These are phyloP conservation scores for Oryza meridionalis DNA, from an alignment of 176 grass and related monocot genomes.

Conservation along the genomic window DNA sequence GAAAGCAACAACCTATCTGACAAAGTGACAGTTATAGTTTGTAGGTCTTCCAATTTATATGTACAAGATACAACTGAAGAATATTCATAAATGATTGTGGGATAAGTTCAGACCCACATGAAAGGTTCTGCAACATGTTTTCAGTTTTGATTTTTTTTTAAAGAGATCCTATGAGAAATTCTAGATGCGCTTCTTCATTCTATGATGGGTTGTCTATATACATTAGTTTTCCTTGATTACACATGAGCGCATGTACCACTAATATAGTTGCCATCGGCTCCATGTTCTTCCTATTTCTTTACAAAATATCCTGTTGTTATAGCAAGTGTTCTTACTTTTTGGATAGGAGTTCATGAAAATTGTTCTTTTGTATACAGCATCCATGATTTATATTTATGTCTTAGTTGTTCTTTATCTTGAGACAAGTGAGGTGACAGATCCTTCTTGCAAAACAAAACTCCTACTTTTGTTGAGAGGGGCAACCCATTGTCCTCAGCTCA, in stretches of 20 bases:
- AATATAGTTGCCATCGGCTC: background rate
- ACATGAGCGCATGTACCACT: background rate
- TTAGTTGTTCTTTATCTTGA: background rate
- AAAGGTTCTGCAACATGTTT: background rate
- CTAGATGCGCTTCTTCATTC: background rate
- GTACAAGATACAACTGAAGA: background rate
- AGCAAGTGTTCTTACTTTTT: background rate
- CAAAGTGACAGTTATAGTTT: background rate
- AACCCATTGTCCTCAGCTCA: constrained; percentile 53
- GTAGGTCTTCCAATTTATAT: background rate
- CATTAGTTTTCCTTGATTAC: background rate
- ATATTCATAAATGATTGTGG: background rate
- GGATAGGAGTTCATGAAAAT: background rate
- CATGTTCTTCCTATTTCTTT: background rate
- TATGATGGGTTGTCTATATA: background rate
- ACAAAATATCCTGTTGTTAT: background rate
- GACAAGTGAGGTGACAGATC: background rate
- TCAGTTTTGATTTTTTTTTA: background rate
- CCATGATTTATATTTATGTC: background rate
- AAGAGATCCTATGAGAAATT: background rate
- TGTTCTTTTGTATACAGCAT: background rate
- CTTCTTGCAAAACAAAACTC: constrained; percentile 28
- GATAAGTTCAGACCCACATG: background rate
- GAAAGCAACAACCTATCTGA: background rate
- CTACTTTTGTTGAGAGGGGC: constrained; percentile 30